A percentile compares a stretch with the other conserved stretches of the same genome.
Conservation (phyloP, 805 yeast genomes). For the Nakazawaea wyomingensis region DNA sequence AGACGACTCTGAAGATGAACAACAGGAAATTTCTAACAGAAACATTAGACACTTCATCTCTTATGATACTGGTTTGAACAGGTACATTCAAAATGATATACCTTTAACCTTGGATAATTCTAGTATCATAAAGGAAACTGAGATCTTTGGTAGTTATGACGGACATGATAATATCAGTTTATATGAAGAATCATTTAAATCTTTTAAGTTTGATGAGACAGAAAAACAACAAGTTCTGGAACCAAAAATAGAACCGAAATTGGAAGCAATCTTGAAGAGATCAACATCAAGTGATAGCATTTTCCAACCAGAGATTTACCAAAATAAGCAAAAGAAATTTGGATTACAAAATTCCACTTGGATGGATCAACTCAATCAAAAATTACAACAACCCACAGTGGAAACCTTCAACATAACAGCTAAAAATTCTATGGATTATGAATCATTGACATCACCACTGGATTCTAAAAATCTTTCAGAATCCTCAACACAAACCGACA, state of each 20-base stretch:
- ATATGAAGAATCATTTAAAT: not conserved
- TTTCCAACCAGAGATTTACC: conserved; percentile 14
- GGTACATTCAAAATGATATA: conserved; percentile 1
- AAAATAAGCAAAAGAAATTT: not conserved
- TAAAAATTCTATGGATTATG: not conserved
- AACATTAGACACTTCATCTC: conserved; percentile 27
- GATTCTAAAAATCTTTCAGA: too few relatives aligned
- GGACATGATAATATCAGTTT: not conserved
- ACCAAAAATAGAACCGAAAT: too few relatives aligned
- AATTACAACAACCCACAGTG: conserved; percentile 1
- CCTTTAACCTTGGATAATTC: not conserved
- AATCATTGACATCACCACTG: not conserved
- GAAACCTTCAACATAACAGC: conserved; percentile 4
- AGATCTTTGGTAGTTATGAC: conserved; percentile 8
- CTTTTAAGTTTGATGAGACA: not conserved
- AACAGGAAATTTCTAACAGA: conserved; percentile 2
- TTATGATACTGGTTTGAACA: conserved; percentile 23
- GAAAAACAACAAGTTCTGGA: conserved; percentile 1
- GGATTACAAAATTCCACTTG: conserved; percentile 4
- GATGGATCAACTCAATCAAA: conserved; percentile 11
- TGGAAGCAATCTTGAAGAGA: conserved; percentile 14
- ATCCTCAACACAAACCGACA: not conserved
- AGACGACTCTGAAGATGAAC: too few relatives aligned
- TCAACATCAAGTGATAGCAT: conserved; percentile 26
- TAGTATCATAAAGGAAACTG: conserved; percentile 7